phyloP scores from a whole-genome alignment of 352 stramenopile genomes.

The Globisporangium middletonii region DNA sequence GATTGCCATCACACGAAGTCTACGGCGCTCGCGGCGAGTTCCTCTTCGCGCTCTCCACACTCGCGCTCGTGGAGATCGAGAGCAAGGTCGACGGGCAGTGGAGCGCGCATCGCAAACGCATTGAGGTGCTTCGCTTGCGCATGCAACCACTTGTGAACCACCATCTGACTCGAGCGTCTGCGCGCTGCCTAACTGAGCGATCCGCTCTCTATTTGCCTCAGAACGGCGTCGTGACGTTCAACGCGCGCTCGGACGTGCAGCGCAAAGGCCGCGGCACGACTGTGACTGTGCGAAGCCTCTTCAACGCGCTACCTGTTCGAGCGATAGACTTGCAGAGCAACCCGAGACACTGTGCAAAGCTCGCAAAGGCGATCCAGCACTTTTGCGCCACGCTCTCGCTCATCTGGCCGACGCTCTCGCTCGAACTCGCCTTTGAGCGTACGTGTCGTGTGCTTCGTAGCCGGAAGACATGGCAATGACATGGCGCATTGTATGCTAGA shows the following conservation, averaged over 20 bases:
- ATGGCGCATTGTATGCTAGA: not conserved
- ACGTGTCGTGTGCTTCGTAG: not conserved
- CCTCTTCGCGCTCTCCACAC: slow-evolving; percentile 33
- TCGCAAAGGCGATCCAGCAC: slow-evolving; percentile 33
- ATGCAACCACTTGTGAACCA: not conserved
- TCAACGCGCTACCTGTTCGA: slow-evolving; percentile 54
- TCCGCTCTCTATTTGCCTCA: slow-evolving; percentile 11
- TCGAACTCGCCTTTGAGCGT: slow-evolving; percentile 50
- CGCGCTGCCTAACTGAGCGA: not conserved
- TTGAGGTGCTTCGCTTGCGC: slow-evolving; percentile 29
- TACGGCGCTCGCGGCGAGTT: slow-evolving; percentile 52
- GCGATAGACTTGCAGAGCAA: slow-evolving; percentile 35
- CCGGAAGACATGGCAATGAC: not conserved
- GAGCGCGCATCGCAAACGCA: slow-evolving; percentile 61
- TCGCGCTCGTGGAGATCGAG: slow-evolving; percentile 58
- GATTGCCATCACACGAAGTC: slow-evolving; percentile 1
- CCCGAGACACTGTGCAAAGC: slow-evolving; percentile 20
- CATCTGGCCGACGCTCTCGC: slow-evolving; percentile 63
- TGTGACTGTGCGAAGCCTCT: slow-evolving; percentile 46
- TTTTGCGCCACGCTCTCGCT: slow-evolving; percentile 59
- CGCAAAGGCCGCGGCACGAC: slow-evolving; percentile 38
- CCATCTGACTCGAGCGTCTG: not conserved
- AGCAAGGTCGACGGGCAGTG: slow-evolving; percentile 47
- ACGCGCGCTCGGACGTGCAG: slow-evolving; percentile 33
- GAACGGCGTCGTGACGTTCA: slow-evolving; percentile 51